Conservation (phyloP, 179 eudicot species). For the Amaranthus tricolor region DNA sequence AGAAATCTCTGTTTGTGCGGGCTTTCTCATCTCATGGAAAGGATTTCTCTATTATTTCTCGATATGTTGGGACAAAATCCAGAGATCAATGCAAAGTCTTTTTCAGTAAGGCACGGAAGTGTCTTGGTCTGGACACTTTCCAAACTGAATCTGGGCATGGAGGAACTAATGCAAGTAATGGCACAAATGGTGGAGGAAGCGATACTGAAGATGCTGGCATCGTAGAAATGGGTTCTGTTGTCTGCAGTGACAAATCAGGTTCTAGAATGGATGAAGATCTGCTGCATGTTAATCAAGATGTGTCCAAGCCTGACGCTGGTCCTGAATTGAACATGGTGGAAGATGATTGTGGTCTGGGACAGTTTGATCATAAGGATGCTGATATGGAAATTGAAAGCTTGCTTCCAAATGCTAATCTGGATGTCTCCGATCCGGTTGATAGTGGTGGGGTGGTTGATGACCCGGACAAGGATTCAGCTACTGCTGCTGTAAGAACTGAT, state of each 20-base stretch:
- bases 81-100: constrained; percentile 77
- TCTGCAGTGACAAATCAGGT: constrained; percentile 49
- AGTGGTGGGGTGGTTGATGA: constrained; percentile 22
- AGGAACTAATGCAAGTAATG: constrained; percentile 32
- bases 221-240: constrained; percentile 52
- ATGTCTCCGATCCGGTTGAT: constrained; percentile 15
- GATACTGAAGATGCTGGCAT: constrained; percentile 70
- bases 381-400: constrained; percentile 28
- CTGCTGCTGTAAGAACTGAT: constrained; percentile 19
- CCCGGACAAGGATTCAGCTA: constrained; percentile 15
- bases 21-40: constrained; percentile 76
- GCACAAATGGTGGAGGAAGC: constrained; percentile 60
- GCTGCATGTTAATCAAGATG: constrained; percentile 34
- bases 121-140: constrained; percentile 68
- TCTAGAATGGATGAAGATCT: constrained; percentile 52
- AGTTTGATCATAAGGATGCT: constrained; percentile 28
- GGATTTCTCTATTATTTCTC: constrained; percentile 79
- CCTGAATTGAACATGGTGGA: constrained; percentile 27
- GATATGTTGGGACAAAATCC: constrained; percentile 64
- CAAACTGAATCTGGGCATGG: constrained; percentile 32
- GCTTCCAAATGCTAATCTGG: constrained; percentile 24
- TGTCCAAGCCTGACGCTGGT: constrained; percentile 33
- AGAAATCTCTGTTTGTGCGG: constrained; percentile 68
- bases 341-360: constrained; percentile 29
- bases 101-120: constrained; percentile 83